Evolutionary conservation across 257 asterid species (phyloP), one percentile per base, ranked within the genome.

Genomic region (Solanum bukasovii): DNA sequence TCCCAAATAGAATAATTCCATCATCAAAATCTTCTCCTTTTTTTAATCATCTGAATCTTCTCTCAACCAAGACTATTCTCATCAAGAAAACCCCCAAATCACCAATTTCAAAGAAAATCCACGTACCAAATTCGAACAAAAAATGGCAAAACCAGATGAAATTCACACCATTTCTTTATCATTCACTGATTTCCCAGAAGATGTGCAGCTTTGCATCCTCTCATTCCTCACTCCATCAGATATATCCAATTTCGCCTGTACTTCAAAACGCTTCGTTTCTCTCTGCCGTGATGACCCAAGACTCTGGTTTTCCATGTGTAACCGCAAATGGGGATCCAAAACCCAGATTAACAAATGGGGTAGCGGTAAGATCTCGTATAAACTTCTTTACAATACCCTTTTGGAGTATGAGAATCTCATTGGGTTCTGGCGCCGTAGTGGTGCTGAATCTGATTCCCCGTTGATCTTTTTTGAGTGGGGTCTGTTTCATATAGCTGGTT

Each of bases 361-460:
- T 23, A 88, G 44, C 72, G 94, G 97, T 5, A 90, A 87, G 35
- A 90, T 96, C 85, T 92, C 95, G 42, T 96, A 92, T 86, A 93
- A 87, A 34, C 87, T 49, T 70, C 98, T 96, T 90, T 95, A 95
- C 89, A 90, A 86, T 75, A 84, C 92, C 89, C 98, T 96, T 86
- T 85, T 90, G 46, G 90, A 95, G 67, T 92, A 90, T 90, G 96
- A 95, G 77, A 90, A 88, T 61, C 96, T 96, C 5, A 93, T 96
- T 87, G 99, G 99, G 2, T 94, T 95, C 91, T 96, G 99, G 99
- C 98, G 98, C 87, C 95, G 95, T 5, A 83, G 95, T 90, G 98
- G 95, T 68, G 63, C 88, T 79, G 46, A 65, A 25, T 56, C 77
- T 23, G 79, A 40, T 27, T 4, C 87, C 1, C 89, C 94, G 61